These are phyloP conservation scores for Colletotrichum orchidophilum DNA, from an alignment of 2,329 filamentous ascomycete species.

Conservation along the genomic window DNA sequence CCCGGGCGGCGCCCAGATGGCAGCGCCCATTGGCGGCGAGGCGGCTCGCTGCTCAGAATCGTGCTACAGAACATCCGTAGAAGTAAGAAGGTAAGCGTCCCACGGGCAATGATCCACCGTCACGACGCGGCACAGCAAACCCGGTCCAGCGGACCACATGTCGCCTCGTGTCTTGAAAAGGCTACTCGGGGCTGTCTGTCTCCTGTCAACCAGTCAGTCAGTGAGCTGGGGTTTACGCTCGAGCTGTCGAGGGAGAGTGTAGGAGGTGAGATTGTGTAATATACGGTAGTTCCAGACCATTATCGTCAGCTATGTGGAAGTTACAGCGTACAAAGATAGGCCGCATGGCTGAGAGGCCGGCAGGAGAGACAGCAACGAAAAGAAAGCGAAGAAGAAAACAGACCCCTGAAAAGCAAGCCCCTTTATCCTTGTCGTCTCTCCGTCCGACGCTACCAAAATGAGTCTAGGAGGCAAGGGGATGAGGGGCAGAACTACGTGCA, in stretches of 20 bases:
- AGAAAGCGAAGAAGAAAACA: background rate
- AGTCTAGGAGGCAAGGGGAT: background rate
- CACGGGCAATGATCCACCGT: background rate
- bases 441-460: background rate
- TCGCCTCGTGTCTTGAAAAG: background rate
- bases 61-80: too few relatives aligned
- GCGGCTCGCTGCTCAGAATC: background rate
- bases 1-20: slow-evolving; percentile 10
- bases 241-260: background rate
- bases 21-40: background rate
- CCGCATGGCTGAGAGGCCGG: background rate
- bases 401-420: background rate
- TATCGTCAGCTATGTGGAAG: too few relatives aligned
- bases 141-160: background rate
- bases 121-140: background rate
- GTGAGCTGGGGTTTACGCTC: background rate
- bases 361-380: background rate
- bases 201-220: background rate
- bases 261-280: background rate
- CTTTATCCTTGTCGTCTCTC: background rate
- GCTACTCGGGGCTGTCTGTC: background rate
- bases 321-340: background rate
- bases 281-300: background rate
- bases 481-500: background rate
- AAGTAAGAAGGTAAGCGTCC: background rate